Evolutionary conservation across 108 stramenopile species (phyloP).

Genomic region (Mediolabrus comicus): DNA sequence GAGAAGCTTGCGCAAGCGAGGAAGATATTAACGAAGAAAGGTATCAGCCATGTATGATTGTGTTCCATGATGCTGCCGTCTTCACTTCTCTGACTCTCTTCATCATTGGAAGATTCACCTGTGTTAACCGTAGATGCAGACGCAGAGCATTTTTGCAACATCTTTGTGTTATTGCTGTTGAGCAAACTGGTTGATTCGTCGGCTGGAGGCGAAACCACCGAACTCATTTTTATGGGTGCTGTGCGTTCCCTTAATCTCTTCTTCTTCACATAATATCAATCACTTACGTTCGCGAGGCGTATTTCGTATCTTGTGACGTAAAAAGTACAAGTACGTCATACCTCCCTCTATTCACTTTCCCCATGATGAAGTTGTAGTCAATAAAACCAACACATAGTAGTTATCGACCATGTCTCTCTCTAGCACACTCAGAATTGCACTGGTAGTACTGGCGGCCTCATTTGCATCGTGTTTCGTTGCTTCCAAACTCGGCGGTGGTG

Average conservation of each 20-base stretch:
- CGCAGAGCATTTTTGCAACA: background rate
- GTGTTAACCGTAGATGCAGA: background rate
- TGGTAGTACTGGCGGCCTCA: background rate
- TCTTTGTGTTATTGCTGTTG: background rate
- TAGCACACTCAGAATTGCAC: background rate
- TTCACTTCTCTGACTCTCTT: background rate
- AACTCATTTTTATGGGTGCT: background rate
- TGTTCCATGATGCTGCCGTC: background rate
- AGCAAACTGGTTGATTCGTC: background rate
- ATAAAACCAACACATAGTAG: background rate
- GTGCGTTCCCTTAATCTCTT: background rate
- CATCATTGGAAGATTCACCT: background rate
- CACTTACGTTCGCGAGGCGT: too few relatives aligned
- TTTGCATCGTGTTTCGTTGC: slow-evolving; percentile 20
- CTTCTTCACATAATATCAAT: background rate
- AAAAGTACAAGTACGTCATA: too few relatives aligned
- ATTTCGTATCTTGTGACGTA: too few relatives aligned
- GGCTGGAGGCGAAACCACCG: background rate
- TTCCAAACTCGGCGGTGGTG: background rate
- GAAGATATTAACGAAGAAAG: slow-evolving; percentile 49
- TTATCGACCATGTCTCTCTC: background rate
- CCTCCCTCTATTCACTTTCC: too few relatives aligned
- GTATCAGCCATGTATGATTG: slow-evolving; percentile 18
- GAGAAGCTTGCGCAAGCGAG: slow-evolving; percentile 41
- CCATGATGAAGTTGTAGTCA: too few relatives aligned